Evolutionary conservation across 208 protist genomes (phyloP), one percentile per base, ranked within the genome.

Genomic region (Naegleria gruberi): DNA sequence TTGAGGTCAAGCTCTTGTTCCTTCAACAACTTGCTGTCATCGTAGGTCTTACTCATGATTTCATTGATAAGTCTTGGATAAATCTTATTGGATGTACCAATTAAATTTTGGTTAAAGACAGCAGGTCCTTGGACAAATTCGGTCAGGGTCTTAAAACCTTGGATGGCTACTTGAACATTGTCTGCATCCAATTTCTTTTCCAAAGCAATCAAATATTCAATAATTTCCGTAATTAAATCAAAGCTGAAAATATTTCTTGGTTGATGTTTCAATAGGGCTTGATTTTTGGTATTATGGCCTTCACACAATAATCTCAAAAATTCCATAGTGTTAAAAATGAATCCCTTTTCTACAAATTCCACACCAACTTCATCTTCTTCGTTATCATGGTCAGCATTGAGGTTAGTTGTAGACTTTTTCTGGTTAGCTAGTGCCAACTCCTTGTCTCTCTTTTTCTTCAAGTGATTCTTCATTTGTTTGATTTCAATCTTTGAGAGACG

Each of bases 261-360:
- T 93, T 96, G 95, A 55, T 91, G 82, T 4, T 92, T 85, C 1
- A 96, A 90, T 83, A 95, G 94, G 0, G 92, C 93, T 91, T 96
- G 95, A 65, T 95, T 77, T 17, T 91, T 89, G 4, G 81, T 81
- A 89, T 92, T 94, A 90, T 96, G 94, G 0, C 94, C 94, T 0
- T 94, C 94, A 88, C 94, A 95, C 26, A 96, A 82, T 43, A 95
- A 93, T 91, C 95, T 93, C n/a, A 95, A 82, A 47, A 96, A 91
- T 90, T 90, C 89, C 74, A 96, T 83, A 89, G 95, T 26, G 5
- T 44, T 30, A 30, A 42, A 15, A 45, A 85, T 85, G 34, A 26
- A 85, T n/a, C 41, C 82, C n/a, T 43, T 40, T 46, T 46, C 82
- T 12, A n/a, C 23, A 85, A 85, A 85, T 34, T 85, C 42, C n/a